Base-by-base conservation (phyloP, 2,329 filamentous ascomycete genomes). In the Eutypa lata region DNA sequence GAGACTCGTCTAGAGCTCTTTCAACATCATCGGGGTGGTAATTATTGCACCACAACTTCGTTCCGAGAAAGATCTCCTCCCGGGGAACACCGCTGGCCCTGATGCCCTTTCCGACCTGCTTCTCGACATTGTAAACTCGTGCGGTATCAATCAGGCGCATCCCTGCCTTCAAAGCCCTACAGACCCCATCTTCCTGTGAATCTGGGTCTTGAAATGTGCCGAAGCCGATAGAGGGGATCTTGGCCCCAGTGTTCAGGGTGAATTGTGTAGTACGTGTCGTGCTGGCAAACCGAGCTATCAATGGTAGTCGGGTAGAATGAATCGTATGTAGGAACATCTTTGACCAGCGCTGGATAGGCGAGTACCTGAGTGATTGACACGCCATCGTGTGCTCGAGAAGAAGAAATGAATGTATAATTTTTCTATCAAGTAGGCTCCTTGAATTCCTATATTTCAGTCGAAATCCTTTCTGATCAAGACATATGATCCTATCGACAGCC, bases 91-190 rank as follows among this genome's bases (percentile, higher is more conserved):
- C 51, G 38, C 51, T 53, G 3, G 19, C 26, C 26, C 44, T 49
- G 11, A 49, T 40, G 16, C 51, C 51, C 26, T 46, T 53, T 10
- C 51, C 51, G 46, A 53, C 51, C 40, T 53, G 46, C 47, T 53
- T 46, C 40, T 53, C 46, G 37, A 49, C 35, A 21, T 53, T 11
- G 40, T 53, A 53, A 11, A 53, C 51, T n/a, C 51, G 19, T 4
- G 46, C 44, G 60, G 61, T 11, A 64, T 73, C 70, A 42, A 75
- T 72, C 4, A 68, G 65, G 1, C 72, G 65, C 43, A 66, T 60
- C 1, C 71, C 70, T 3, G 57, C 56, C n/a, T 65, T 60, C 21
- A 73, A 53, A 6, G 64, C 65, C 7, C 48, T 43, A 13, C 24
- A 47, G 2, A 67, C 66, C 8, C 61, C 59, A 5, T 55, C 35